Conservation (phyloP, 2,329 filamentous ascomycete species). For the Colletotrichum costaricense region DNA sequence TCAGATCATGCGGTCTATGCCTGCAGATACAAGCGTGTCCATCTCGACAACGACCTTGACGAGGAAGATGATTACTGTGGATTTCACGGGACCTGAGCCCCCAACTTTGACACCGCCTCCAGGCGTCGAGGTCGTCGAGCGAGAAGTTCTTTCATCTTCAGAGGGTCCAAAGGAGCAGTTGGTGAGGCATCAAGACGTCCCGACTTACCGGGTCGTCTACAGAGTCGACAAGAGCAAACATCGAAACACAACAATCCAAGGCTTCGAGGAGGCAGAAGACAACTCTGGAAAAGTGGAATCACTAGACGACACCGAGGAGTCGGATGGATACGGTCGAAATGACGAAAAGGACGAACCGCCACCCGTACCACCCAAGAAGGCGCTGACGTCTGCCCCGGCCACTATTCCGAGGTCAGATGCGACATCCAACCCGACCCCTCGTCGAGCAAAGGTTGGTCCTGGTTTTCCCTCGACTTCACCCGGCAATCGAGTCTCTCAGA, state of each 20-base stretch:
- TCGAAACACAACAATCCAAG: constrained; percentile 52
- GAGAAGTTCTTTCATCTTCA: constrained; percentile 56
- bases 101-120: constrained; percentile 65
- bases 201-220: constrained; percentile 69
- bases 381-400: background rate
- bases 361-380: constrained; percentile 37
- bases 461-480: constrained; percentile 12
- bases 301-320: constrained; percentile 38
- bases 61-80: constrained; percentile 73
- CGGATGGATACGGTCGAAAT: constrained; percentile 11
- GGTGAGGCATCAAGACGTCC: constrained; percentile 37
- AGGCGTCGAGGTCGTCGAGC: constrained; percentile 70
- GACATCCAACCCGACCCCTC: constrained; percentile 8
- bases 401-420: background rate
- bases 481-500: constrained; percentile 35
- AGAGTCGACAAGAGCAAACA: constrained; percentile 65
- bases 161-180: constrained; percentile 38
- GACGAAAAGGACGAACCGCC: constrained; percentile 18
- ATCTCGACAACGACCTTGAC: constrained; percentile 70
- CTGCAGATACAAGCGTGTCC: constrained; percentile 67
- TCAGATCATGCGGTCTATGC: constrained; percentile 66
- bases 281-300: constrained; percentile 42
- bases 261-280: constrained; percentile 44
- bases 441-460: constrained; percentile 15
- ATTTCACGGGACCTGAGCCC: constrained; percentile 65